These are phyloP conservation scores for Paramecium bursaria DNA, from an alignment of 73 alveolate genomes.

Conservation along the genomic window DNA sequence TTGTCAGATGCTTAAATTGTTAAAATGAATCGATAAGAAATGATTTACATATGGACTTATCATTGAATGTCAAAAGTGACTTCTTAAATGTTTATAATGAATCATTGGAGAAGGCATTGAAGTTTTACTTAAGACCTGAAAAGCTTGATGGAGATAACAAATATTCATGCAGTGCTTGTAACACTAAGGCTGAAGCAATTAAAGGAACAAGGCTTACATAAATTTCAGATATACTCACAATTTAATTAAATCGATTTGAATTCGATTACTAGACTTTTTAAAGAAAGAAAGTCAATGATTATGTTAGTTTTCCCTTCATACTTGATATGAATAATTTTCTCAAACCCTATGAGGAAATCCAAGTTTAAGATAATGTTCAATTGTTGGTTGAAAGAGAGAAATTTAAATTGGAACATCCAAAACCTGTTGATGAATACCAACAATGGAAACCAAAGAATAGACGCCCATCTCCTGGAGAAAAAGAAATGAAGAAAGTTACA, in stretches of 20 bases:
- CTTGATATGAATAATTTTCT: slow-evolving; percentile 84
- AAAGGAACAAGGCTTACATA: slow-evolving; percentile 86
- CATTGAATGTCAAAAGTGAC: slow-evolving; percentile 90
- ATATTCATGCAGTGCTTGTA: slow-evolving; percentile 89
- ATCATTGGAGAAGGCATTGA: slow-evolving; percentile 89
- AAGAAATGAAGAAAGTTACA: not conserved
- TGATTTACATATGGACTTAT: slow-evolving; percentile 86
- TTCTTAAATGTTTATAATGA: slow-evolving; percentile 85
- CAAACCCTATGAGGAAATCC: slow-evolving; percentile 72
- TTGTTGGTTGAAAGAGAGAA: slow-evolving; percentile 33
- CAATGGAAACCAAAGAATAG: slow-evolving; percentile 39
- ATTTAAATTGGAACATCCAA: slow-evolving; percentile 9
- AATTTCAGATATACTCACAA: slow-evolving; percentile 83
- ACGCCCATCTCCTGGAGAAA: slow-evolving; percentile 53
- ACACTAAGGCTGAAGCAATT: slow-evolving; percentile 87
- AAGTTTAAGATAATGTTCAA: slow-evolving; percentile 54
- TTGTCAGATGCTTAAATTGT: slow-evolving; percentile 91
- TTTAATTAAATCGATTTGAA: slow-evolving; percentile 91
- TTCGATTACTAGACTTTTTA: slow-evolving; percentile 74
- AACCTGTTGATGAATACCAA: slow-evolving; percentile 50
- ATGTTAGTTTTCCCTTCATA: slow-evolving; percentile 79
- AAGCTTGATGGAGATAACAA: slow-evolving; percentile 86
- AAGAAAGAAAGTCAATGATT: slow-evolving; percentile 66
- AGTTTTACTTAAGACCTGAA: slow-evolving; percentile 93
- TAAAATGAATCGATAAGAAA: slow-evolving; percentile 79